A percentile compares a stretch with the other conserved stretches of the same genome.
phyloP scores from a whole-genome alignment of 2,329 filamentous ascomycete species.

The Aureobasidium subglaciale region DNA sequence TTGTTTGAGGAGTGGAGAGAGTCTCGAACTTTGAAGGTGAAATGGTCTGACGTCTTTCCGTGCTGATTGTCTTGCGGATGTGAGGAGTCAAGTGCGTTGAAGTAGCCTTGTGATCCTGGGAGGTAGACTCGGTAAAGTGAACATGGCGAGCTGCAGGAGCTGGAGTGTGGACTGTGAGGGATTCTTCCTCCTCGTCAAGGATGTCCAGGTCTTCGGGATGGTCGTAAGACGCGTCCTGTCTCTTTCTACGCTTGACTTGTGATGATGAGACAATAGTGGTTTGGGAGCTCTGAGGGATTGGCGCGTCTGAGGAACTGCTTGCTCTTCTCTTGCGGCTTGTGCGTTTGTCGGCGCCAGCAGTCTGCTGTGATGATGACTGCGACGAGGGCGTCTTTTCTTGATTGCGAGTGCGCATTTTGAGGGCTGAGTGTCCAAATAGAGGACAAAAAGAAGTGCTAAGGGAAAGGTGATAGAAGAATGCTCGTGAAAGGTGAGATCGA shows the following conservation, averaged over 20 bases:
- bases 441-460: neutral
- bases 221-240: conserved; percentile 11
- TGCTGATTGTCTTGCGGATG: conserved; percentile 25
- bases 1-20: conserved; percentile 20
- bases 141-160: conserved; percentile 21
- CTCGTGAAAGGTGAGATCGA: neutral
- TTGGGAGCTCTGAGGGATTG: conserved; percentile 2
- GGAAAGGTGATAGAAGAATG: neutral
- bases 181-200: conserved; percentile 9
- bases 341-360: neutral
- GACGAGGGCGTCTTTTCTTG: conserved; percentile 15
- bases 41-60: conserved; percentile 25
- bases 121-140: conserved; percentile 23
- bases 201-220: conserved; percentile 11
- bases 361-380: conserved; percentile 14
- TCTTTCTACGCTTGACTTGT: conserved; percentile 17
- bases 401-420: conserved; percentile 16
- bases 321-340: conserved; percentile 16
- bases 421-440: neutral
- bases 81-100: conserved; percentile 29
- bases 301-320: conserved; percentile 15
- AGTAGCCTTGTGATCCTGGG: conserved; percentile 21
- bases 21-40: conserved; percentile 21
- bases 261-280: conserved; percentile 9
- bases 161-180: conserved; percentile 13